A percentile compares a stretch with the other conserved stretches of the same genome.
Evolutionary conservation across 495 filamentous ascomycete genomes (phyloP).

Genomic region (Penicillium soppii): DNA sequence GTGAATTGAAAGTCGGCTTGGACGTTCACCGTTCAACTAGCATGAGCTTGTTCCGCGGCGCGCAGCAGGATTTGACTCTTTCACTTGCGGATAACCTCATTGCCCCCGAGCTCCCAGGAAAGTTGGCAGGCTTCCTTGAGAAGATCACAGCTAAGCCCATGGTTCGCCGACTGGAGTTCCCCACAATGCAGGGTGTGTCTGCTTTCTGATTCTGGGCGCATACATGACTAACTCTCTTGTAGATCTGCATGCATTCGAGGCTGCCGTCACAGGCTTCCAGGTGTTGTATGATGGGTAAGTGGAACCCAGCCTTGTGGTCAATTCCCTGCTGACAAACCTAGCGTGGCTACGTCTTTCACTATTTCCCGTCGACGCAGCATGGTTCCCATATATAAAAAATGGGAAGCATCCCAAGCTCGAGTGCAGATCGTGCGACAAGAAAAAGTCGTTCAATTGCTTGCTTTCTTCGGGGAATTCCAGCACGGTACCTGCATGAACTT

Average conservation of each 20-base stretch:
- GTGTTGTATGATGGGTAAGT: conserved; percentile 69
- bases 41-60: conserved; percentile 61
- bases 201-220: neutral
- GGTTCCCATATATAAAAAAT: conserved; percentile 88
- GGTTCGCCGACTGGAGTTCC: conserved; percentile 44
- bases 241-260: conserved; percentile 77
- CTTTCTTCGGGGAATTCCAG: conserved; percentile 76
- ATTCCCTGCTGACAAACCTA: conserved; percentile 8
- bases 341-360: conserved; percentile 67
- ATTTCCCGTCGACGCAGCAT: conserved; percentile 85
- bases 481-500: conserved; percentile 88
- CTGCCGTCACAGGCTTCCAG: conserved; percentile 71
- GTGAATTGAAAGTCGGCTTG: conserved; percentile 64
- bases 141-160: conserved; percentile 38
- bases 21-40: conserved; percentile 57
- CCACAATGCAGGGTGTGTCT: conserved; percentile 36
- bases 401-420: conserved; percentile 72
- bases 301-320: neutral
- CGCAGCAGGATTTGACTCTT: conserved; percentile 67
- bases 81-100: conserved; percentile 64
- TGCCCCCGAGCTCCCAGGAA: conserved; percentile 52
- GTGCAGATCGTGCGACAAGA: conserved; percentile 77
- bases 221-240: conserved; percentile 30
- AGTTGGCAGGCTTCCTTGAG: conserved; percentile 55
- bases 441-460: conserved; percentile 69